Evolutionary conservation across 2,329 filamentous ascomycete genomes (phyloP), one percentile per base, ranked within the genome.

Genomic region (Tolypocladium album): DNA sequence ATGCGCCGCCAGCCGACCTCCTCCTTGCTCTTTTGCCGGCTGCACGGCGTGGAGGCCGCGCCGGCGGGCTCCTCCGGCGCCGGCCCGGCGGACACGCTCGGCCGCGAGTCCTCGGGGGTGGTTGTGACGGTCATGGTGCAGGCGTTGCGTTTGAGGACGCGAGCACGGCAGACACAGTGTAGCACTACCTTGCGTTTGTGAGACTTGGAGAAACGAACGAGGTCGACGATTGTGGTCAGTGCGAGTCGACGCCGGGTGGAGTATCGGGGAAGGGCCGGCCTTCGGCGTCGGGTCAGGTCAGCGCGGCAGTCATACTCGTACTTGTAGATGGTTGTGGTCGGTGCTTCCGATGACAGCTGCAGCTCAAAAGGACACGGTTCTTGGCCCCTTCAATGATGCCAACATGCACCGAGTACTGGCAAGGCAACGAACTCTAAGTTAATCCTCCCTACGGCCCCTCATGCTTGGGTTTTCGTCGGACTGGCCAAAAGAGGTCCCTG

Each of bases 1-100:
- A 81, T 73, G 61, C 74, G 74, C 60, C 76, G 67, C 76, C 76
- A 79, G 4, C 76, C 76, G 24, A 67, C 67, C 31, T 71, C 69
- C 38, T 76, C 53, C 52, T 56, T 56, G 39, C n/a, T 52, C n/a
- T 40, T 36, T 39, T 45, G 58, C 11, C 55, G 68, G 59, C 72
- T 71, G 58, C 70, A 71, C 6, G 67, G 67, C 47, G 59, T 61
- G 60, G 59, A 3, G 31, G 3, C 50, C 31, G 12, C 5, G 50
- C 50, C 27, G 27, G 47, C 47, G 8, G 4, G 24, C 59, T 34
- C 58, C 61, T 59, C 31, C 42, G 43, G 47, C 27, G 27, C 17
- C 47, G 27, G 17, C 15, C 3, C 3, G 8, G 20, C 50, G 31
- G 50, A 15, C 50, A 7, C 11, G 50, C 31, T 34, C 5, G 50